A percentile compares a stretch with the other conserved stretches of the same genome.
Conservation (phyloP, 1,284 basidiomycete genomes). For the Takashimella tepidaria region DNA sequence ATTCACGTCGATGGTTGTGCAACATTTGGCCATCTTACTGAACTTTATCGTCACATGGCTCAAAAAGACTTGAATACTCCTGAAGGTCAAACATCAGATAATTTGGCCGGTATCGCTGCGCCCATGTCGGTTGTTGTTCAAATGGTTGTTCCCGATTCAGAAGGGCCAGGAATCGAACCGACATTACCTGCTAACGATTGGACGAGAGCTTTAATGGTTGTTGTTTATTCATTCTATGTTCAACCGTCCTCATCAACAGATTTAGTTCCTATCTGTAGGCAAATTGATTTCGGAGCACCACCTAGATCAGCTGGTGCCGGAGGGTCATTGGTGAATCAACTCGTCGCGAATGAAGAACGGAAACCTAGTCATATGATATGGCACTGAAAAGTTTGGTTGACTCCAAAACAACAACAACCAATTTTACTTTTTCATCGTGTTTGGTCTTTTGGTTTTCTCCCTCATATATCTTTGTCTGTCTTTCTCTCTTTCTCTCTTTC, state of each 20-base stretch:
- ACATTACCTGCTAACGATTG: conserved; percentile 8
- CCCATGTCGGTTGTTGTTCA: conserved; percentile 11
- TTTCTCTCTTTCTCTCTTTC: background rate
- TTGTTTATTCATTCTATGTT: conserved; percentile 16
- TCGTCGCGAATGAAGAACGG: conserved; percentile 12
- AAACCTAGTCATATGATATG: conserved; percentile 11
- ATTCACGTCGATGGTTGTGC: background rate
- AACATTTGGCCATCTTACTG: background rate
- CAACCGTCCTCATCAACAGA: background rate
- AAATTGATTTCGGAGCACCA: conserved; percentile 11
- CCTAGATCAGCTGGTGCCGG: background rate
- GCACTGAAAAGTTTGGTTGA: background rate
- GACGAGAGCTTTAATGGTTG: conserved; percentile 6
- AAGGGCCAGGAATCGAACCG: background rate
- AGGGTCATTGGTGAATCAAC: conserved; percentile 6
- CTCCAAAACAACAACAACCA: background rate
- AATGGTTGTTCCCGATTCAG: conserved; percentile 11
- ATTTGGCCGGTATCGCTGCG: conserved; percentile 1
- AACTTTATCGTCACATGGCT: background rate
- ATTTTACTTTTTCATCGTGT: background rate
- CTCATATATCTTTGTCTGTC: too few relatives aligned
- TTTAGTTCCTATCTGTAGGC: conserved; percentile 4
- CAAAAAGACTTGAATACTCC: background rate
- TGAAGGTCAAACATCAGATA: background rate
- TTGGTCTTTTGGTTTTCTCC: background rate